Evolutionary conservation across 257 asterid species (phyloP).

Genomic region (Solanum infundibuliforme): DNA sequence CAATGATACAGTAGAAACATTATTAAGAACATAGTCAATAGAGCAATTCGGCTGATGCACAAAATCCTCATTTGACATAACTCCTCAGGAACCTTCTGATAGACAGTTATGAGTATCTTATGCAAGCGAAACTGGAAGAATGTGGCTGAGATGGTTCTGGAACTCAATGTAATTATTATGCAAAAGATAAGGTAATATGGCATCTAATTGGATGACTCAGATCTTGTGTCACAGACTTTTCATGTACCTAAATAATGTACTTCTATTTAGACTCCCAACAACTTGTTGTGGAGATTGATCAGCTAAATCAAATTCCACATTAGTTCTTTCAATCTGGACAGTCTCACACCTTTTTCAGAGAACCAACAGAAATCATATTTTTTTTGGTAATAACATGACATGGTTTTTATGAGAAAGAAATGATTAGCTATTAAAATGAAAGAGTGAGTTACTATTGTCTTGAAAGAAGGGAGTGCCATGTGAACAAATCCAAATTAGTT

Average conservation of each 20-base stretch:
- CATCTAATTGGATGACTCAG: neutral
- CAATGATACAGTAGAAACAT: neutral
- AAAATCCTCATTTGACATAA: neutral
- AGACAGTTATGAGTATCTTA: neutral
- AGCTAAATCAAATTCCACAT: neutral
- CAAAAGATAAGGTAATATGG: neutral
- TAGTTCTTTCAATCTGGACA: neutral
- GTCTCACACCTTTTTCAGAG: neutral
- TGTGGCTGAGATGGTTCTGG: neutral
- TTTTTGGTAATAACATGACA: neutral
- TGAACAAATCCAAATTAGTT: neutral
- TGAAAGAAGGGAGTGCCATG: neutral
- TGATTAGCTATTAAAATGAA: neutral
- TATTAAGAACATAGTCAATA: neutral
- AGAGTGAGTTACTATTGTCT: neutral
- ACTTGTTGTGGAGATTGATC: neutral
- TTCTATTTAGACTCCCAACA: neutral
- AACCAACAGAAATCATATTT: neutral
- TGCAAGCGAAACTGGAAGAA: neutral
- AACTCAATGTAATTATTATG: neutral
- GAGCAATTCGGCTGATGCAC: neutral
- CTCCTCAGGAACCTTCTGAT: neutral
- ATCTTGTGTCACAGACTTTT: conserved; percentile 7
- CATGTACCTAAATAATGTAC: neutral
- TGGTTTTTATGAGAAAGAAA: neutral